Percentiles rank a stretch among this genome's conserved stretches.
phyloP scores from a whole-genome alignment of 768 basidiomycete genomes.

The Trametes coccinea region DNA sequence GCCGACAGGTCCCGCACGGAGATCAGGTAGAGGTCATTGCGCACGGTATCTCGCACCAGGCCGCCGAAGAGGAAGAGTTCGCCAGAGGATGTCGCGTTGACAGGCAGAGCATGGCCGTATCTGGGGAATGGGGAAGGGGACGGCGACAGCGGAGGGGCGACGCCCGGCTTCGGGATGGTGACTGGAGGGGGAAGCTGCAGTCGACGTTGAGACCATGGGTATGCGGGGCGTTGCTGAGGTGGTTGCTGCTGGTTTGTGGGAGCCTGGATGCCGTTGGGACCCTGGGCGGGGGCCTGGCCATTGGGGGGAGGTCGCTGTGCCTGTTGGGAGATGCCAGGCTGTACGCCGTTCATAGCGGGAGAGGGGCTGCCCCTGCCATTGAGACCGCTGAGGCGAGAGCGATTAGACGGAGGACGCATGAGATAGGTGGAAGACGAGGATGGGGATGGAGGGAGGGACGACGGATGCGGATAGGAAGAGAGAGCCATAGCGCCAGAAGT shows the following conservation, averaged over 20 bases:
- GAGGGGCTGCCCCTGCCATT: slow-evolving; percentile 33
- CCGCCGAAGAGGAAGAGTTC: slow-evolving; percentile 98
- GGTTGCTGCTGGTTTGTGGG: slow-evolving; percentile 29
- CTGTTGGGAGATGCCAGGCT: slow-evolving; percentile 23
- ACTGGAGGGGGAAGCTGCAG: slow-evolving; percentile 70
- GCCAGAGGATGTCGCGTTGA: slow-evolving; percentile 72
- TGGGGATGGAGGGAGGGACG: neutral
- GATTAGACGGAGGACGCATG: slow-evolving; percentile 19
- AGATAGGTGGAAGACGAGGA: slow-evolving; percentile 8
- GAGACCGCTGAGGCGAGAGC: slow-evolving; percentile 25
- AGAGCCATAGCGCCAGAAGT: neutral
- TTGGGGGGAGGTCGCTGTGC: slow-evolving; percentile 11
- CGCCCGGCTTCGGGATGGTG: slow-evolving; percentile 61
- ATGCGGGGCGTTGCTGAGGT: slow-evolving; percentile 56
- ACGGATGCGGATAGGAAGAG: slow-evolving; percentile 14
- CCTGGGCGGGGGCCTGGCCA: slow-evolving; percentile 17
- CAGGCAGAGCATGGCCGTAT: slow-evolving; percentile 92
- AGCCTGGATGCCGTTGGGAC: slow-evolving; percentile 21
- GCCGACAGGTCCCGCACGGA: slow-evolving; percentile 77
- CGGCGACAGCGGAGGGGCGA: slow-evolving; percentile 61
- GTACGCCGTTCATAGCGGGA: slow-evolving; percentile 24
- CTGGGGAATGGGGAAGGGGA: slow-evolving; percentile 93
- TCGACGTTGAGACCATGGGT: slow-evolving; percentile 82
- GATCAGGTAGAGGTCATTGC: slow-evolving; percentile 94
- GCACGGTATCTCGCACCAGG: slow-evolving; percentile 84